A percentile compares a stretch with the other conserved stretches of the same genome.
Evolutionary conservation across 176 grass and related monocot genomes (phyloP).

Genomic region (Phyllostachys edulis): DNA sequence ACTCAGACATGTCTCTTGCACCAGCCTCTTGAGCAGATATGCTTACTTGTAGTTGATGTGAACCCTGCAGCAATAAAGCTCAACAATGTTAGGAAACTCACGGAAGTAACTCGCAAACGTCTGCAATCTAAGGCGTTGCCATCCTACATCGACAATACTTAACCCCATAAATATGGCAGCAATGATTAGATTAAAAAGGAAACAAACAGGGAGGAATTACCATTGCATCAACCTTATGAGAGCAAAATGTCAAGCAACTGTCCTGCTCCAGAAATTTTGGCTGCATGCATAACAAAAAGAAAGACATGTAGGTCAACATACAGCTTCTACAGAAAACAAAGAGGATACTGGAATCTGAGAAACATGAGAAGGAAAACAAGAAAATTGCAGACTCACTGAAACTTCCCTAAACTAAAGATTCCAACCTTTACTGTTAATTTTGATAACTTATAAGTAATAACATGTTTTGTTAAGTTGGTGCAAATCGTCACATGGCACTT

Average conservation of each 20-base stretch:
- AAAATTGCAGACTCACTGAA: slow-evolving; percentile 14
- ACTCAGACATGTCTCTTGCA: slow-evolving; percentile 59
- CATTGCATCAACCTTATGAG: slow-evolving; percentile 64
- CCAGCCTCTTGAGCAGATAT: slow-evolving; percentile 80
- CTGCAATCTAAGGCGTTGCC: background rate
- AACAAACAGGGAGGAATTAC: slow-evolving; percentile 44
- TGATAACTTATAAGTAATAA: background rate
- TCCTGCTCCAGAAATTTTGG: slow-evolving; percentile 72
- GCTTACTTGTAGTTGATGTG: slow-evolving; percentile 78
- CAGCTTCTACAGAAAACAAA: slow-evolving; percentile 10
- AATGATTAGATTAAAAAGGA: slow-evolving; percentile 10
- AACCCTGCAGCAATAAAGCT: slow-evolving; percentile 53
- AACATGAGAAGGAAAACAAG: slow-evolving; percentile 25
- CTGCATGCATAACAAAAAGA: slow-evolving; percentile 50
- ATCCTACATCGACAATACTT: slow-evolving; percentile 9
- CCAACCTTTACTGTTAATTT: background rate
- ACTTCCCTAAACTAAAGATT: background rate
- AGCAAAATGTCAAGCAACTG: slow-evolving; percentile 76
- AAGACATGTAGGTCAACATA: slow-evolving; percentile 14
- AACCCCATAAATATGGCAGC: background rate
- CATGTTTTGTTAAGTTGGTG: slow-evolving; percentile 18
- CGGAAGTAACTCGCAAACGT: background rate
- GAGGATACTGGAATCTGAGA: background rate
- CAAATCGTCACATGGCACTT: background rate
- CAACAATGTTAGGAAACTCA: slow-evolving; percentile 34